Evolutionary conservation across 768 basidiomycete genomes (phyloP), one percentile per base, ranked within the genome.

Genomic region (Hygrocybe punicea): DNA sequence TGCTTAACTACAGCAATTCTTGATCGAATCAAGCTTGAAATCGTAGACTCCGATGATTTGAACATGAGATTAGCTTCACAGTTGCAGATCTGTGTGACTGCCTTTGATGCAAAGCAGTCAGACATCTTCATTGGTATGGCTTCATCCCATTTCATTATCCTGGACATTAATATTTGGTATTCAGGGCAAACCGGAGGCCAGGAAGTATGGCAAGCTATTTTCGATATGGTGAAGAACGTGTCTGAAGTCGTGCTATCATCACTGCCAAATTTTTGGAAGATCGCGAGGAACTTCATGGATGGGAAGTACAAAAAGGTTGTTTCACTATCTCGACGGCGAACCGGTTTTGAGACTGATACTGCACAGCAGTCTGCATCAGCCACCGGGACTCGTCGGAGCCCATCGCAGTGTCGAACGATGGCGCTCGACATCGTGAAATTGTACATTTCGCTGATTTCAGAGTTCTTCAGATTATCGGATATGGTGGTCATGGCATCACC

Each of bases 181-280:
- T 53, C 37, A 17, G 93, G 93, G 84, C 4, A 81, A 85, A 69
- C 81, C 84, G 8, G 79, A 80, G 21, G 89, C 86, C 83, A 87
- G 59, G 83, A 90, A 34, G 83, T 85, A 21, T 99, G 97, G 97
- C 81, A 85, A 62, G 83, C 85, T 2, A 83, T 89, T 24, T 77
- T 84, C 51, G 82, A 85, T 39, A 77, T 98, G 77, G 84, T 93
- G 49, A 94, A 93, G 75, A 85, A 80, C 62, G 69, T 93, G n/a
- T 93, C 92, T 3, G 95, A 98, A 68, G 83, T 83, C 39, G 81
- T 98, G 70, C 70, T 94, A 11, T 77, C 86, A n/a, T 82, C 88
- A 1, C 80, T 99, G 21, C 94, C 96, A 13, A 91, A 83, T 64
- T 98, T 98, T 73, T 96, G 93, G 93, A 89, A 86, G 67, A 90